Evolutionary conservation across 768 basidiomycete genomes (phyloP).

Genomic region (Podaxis mareebaensis): DNA sequence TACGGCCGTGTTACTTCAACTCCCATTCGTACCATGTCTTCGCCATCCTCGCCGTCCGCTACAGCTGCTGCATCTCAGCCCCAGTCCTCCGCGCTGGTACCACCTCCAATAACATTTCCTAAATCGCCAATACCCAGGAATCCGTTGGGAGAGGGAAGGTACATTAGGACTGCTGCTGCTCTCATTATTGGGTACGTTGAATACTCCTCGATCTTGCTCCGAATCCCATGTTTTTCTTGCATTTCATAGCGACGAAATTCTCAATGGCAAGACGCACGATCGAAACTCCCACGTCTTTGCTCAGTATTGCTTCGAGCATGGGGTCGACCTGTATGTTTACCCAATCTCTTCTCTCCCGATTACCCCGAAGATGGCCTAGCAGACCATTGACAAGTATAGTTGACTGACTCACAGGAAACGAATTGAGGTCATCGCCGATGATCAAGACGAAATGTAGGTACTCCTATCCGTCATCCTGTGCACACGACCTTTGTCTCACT

Average conservation of each 20-base stretch:
- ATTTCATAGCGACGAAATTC: conserved; percentile 74
- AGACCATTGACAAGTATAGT: conserved; percentile 28
- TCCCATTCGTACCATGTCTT: conserved; percentile 9
- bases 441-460: conserved; percentile 81
- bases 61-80: conserved; percentile 18
- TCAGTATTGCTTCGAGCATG: conserved; percentile 86
- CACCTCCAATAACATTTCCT: conserved; percentile 38
- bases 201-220: background rate
- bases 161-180: conserved; percentile 73
- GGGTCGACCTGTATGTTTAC: conserved; percentile 65
- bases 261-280: conserved; percentile 90
- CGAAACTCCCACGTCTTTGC: conserved; percentile 86
- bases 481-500: background rate
- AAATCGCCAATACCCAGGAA: conserved; percentile 62
- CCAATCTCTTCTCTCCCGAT: conserved; percentile 1
- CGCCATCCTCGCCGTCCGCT: conserved; percentile 23
- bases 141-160: conserved; percentile 66
- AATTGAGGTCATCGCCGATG: conserved; percentile 90
- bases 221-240: background rate
- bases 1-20: background rate
- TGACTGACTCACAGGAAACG: conserved; percentile 58
- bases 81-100: conserved; percentile 12
- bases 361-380: conserved; percentile 5
- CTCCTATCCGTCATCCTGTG: background rate
- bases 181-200: conserved; percentile 70